Evolutionary conservation across 768 basidiomycete genomes (phyloP).

Genomic region (Tylopilus sp.): DNA sequence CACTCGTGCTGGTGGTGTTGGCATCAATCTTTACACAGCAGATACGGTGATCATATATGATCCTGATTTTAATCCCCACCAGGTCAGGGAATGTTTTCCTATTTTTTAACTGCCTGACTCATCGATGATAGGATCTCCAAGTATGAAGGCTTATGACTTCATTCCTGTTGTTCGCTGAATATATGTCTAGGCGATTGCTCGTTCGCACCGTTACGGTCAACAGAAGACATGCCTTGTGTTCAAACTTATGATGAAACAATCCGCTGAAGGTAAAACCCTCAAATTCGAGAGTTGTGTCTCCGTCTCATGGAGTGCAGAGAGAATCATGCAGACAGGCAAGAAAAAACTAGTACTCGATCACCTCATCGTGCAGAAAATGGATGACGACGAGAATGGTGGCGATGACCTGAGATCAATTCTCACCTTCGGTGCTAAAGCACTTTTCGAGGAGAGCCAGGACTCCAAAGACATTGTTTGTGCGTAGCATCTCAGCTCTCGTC

Average conservation of each 20-base stretch:
- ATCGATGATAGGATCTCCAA: slow-evolving; percentile 68
- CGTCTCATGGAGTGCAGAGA: slow-evolving; percentile 50
- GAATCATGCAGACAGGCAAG: slow-evolving; percentile 90
- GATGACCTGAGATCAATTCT: slow-evolving; percentile 88
- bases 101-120: slow-evolving; percentile 7
- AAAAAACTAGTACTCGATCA: slow-evolving; percentile 94
- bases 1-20: slow-evolving; percentile 91
- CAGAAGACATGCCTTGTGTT: slow-evolving; percentile 92
- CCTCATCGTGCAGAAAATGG: slow-evolving; percentile 95
- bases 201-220: slow-evolving; percentile 94
- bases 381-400: slow-evolving; percentile 69
- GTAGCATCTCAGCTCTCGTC: slow-evolving; percentile 16
- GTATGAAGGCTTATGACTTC: slow-evolving; percentile 40
- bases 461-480: slow-evolving; percentile 69
- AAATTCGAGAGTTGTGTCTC: not conserved
- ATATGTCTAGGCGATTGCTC: slow-evolving; percentile 75
- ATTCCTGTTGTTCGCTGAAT: slow-evolving; percentile 5
- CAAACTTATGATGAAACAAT: slow-evolving; percentile 93
- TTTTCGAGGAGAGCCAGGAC: slow-evolving; percentile 65
- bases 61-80: slow-evolving; percentile 98
- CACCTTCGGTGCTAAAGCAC: slow-evolving; percentile 80
- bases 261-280: slow-evolving; percentile 68
- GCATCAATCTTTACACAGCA: slow-evolving; percentile 88
- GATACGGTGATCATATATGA: slow-evolving; percentile 94
- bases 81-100: slow-evolving; percentile 45